Evolutionary conservation across 176 grass and related monocot species (phyloP).

Genomic region (Musa troglodytarum): DNA sequence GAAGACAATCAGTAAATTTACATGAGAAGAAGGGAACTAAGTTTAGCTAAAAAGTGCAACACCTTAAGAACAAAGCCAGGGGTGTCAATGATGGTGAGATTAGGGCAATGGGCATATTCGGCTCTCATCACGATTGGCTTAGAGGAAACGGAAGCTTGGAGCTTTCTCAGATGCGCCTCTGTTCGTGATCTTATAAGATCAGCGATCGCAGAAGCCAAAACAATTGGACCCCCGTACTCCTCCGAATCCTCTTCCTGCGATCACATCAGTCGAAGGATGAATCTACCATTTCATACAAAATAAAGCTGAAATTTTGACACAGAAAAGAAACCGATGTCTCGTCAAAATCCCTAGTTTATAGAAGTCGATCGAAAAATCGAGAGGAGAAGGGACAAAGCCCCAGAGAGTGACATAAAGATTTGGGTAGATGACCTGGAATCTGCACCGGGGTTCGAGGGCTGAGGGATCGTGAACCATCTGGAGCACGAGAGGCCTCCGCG

Average conservation of each 20-base stretch:
- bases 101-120: constrained; percentile 95
- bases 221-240: constrained; percentile 76
- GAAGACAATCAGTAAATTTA: constrained; percentile 10
- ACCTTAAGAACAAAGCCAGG: constrained; percentile 98
- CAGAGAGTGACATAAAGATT: not conserved
- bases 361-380: not conserved
- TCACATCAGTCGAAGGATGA: not conserved
- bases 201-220: constrained; percentile 54
- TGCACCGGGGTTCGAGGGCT: constrained; percentile 81
- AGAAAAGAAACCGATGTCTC: not conserved
- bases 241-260: constrained; percentile 96
- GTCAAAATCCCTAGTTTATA: no score
- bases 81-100: constrained; percentile 98
- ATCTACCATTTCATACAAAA: not conserved
- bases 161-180: constrained; percentile 57
- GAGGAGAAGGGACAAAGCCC: not conserved
- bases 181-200: constrained; percentile 89
- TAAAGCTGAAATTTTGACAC: not conserved
- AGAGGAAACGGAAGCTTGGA: constrained; percentile 73
- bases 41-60: not conserved
- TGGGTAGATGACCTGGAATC: constrained; percentile 53
- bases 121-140: constrained; percentile 98
- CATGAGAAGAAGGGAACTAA: not conserved
- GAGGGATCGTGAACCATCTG: constrained; percentile 93
- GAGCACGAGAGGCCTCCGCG: constrained; percentile 83